phyloP scores from a whole-genome alignment of 1,139 yeast genomes.

The Starmera stellimalicola region DNA sequence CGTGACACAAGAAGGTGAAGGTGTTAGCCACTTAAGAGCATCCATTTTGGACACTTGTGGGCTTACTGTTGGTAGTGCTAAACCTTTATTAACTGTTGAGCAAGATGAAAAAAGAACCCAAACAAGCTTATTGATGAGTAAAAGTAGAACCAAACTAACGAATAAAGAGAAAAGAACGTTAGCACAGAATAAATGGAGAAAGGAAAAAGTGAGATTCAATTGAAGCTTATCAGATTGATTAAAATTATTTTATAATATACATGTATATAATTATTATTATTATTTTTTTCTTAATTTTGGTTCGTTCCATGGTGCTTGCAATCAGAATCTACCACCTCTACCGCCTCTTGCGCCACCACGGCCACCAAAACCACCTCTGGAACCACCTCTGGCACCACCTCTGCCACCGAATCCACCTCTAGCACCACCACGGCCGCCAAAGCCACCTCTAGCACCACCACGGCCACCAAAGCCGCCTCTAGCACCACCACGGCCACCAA shows the following conservation, averaged over 20 bases:
- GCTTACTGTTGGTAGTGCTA: slow-evolving; percentile 2
- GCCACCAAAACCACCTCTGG: slow-evolving; percentile 27
- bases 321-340: slow-evolving; percentile 18
- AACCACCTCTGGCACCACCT: slow-evolving; percentile 35
- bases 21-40: slow-evolving; percentile 28
- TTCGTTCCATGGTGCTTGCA: not conserved
- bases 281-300: not conserved
- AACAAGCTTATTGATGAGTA: too few species aligned
- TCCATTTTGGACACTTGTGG: slow-evolving; percentile 32
- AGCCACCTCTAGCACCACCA: slow-evolving; percentile 33
- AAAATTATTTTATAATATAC: not conserved
- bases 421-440: slow-evolving; percentile 39
- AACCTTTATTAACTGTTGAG: not conserved
- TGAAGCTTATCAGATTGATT: not conserved
- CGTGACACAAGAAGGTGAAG: slow-evolving; percentile 28
- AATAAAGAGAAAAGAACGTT: not conserved
- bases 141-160: not conserved
- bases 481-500: slow-evolving; percentile 34
- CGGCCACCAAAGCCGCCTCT: slow-evolving; percentile 33
- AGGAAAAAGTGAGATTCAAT: not conserved
- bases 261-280: not conserved
- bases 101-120: slow-evolving; percentile 2
- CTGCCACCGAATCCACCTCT: slow-evolving; percentile 38
- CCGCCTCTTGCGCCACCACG: slow-evolving; percentile 33
- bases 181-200: not conserved